These are phyloP conservation scores for Neopestalotiopsis rosae DNA, from an alignment of 2,329 filamentous ascomycete species.

Conservation along the genomic window DNA sequence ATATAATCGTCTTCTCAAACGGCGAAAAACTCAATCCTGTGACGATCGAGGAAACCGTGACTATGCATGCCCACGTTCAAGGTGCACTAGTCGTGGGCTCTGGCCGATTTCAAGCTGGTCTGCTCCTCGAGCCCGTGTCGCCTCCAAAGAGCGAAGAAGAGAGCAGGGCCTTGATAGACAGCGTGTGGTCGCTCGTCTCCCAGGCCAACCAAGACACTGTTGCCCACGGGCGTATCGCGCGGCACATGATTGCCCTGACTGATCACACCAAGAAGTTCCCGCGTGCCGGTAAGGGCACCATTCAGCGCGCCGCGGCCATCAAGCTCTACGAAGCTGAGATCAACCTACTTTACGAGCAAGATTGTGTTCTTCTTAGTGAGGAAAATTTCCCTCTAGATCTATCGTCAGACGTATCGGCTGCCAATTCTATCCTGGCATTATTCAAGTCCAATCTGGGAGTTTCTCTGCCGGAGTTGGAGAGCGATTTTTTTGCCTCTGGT, in stretches of 20 bases:
- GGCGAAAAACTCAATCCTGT: slow-evolving; percentile 18
- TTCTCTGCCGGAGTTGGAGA: slow-evolving; percentile 35
- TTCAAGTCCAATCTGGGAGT: slow-evolving; percentile 34
- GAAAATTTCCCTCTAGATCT: slow-evolving; percentile 33
- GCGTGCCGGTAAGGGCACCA: slow-evolving; percentile 50
- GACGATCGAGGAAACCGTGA: slow-evolving; percentile 45
- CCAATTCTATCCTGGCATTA: slow-evolving; percentile 34
- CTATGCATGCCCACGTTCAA: slow-evolving; percentile 43
- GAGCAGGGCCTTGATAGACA: slow-evolving; percentile 41
- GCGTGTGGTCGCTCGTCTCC: slow-evolving; percentile 49
- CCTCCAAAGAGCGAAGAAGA: slow-evolving; percentile 34
- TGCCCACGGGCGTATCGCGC: slow-evolving; percentile 50
- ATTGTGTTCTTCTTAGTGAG: slow-evolving; percentile 19
- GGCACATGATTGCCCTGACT: slow-evolving; percentile 45
- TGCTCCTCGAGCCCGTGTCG: slow-evolving; percentile 51
- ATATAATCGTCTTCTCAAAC: slow-evolving; percentile 16
- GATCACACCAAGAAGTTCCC: slow-evolving; percentile 47
- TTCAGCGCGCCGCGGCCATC: slow-evolving; percentile 46
- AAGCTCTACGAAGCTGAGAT: slow-evolving; percentile 50
- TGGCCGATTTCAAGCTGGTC: slow-evolving; percentile 49
- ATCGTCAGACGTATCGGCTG: slow-evolving; percentile 33
- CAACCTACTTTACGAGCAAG: slow-evolving; percentile 42
- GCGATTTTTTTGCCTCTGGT: slow-evolving; percentile 42
- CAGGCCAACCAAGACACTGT: slow-evolving; percentile 48
- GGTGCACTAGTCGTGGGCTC: slow-evolving; percentile 52